These are phyloP conservation scores for Vigna radiata DNA, from an alignment of 306 rosid species.

Conservation along the genomic window DNA sequence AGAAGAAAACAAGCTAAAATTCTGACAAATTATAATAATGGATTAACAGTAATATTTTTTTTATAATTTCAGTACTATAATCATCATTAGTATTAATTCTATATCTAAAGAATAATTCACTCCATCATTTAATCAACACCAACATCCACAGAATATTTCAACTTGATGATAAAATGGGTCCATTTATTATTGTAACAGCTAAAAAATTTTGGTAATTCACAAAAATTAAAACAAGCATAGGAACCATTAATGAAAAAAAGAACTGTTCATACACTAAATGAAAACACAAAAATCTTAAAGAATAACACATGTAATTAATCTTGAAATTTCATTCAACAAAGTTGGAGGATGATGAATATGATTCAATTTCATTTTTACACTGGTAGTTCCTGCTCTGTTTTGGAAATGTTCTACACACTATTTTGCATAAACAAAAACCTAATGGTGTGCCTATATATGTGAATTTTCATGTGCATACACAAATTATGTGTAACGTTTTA, in stretches of 20 bases:
- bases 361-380: too few species aligned
- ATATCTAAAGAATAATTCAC: background rate
- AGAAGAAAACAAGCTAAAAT: conserved; percentile 19
- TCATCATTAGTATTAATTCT: background rate
- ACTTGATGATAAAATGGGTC: conserved; percentile 3
- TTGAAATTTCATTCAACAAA: too few species aligned
- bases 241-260: background rate
- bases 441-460: too few species aligned
- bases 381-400: too few species aligned
- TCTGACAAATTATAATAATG: background rate
- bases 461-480: too few species aligned
- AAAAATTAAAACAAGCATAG: conserved; percentile 16
- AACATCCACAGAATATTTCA: conserved; percentile 1
- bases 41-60: background rate
- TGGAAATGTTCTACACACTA: too few species aligned
- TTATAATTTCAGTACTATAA: background rate
- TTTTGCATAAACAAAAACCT: too few species aligned
- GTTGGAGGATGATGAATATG: too few species aligned
- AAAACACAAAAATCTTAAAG: background rate
- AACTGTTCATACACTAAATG: background rate
- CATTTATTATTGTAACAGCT: conserved; percentile 1
- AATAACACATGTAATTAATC: too few species aligned
- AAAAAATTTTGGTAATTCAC: conserved; percentile 18
- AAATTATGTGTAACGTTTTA: background rate
- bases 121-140: background rate